Base-by-base conservation (phyloP, 139 green algal species). In the Chlamydomonas sphaeroides region DNA sequence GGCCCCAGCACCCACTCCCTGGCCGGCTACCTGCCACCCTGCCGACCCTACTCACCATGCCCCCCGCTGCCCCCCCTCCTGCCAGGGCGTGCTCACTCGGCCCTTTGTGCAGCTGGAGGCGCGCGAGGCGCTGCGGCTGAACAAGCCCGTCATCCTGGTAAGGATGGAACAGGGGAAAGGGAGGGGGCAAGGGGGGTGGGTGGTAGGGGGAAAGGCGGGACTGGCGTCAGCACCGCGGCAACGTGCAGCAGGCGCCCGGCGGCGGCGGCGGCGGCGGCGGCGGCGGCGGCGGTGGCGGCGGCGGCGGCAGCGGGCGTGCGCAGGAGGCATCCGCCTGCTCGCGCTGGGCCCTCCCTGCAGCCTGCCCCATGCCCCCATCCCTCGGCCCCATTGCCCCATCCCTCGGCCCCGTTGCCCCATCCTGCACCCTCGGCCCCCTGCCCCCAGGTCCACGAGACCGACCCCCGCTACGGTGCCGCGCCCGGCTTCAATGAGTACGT, bases 391-490 rank as follows among this genome's bases (percentile, higher is more conserved):
- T 5, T 25, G 3, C 20, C 21, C 56, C n/a, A n/a, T n/a, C n/a
- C n/a, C n/a, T n/a, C n/a, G n/a, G n/a, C n/a, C n/a, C n/a, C n/a
- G n/a, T n/a, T n/a, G n/a, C n/a, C n/a, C n/a, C n/a, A n/a, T n/a
- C n/a, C n/a, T n/a, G n/a, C 23, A 32, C 56, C 56, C 56, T 62
- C 56, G 1, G 2, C 10, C 59, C 59, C 30, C 59, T 0, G 1
- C n/a, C n/a, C 59, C 14, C 74, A 80, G 74, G 74, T 80, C 5
- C 74, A 80, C 59, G 74, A 80, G 74, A 80, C 74, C 41, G 74
- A 80, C 57, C 74, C 59, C 28, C 74, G 74, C 30, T 80, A 71
- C 74, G 74, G 74, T n/a, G 74, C 74, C 10, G 74, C 74, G 7
- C 39, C 74, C 30, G 15, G 39, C 8, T 80, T 80, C 59, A 70